Conservation (phyloP, 768 basidiomycete species). For the Asterophora lycoperdoides region DNA sequence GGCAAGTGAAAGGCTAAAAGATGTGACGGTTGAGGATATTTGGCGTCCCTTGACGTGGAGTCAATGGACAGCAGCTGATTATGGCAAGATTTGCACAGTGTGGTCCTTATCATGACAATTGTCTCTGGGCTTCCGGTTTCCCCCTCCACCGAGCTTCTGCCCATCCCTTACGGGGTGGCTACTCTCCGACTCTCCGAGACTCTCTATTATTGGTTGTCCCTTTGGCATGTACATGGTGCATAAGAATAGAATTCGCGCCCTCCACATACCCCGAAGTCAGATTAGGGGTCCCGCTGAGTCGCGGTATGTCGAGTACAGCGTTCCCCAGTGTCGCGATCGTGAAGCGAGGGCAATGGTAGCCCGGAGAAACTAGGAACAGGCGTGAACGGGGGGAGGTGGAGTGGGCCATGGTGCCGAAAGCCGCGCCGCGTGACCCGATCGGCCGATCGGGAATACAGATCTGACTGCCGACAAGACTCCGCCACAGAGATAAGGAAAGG, state of each 20-base stretch:
- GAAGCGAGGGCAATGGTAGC: neutral
- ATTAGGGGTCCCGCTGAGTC: no score
- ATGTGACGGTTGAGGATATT: no score
- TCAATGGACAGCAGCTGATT: neutral
- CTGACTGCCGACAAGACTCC: constrained; percentile 8
- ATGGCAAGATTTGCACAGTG: neutral
- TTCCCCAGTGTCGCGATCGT: no score
- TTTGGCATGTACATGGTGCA: no score
- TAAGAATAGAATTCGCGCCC: no score
- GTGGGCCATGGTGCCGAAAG: constrained; percentile 1
- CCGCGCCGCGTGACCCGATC: neutral
- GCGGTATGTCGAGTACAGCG: neutral
- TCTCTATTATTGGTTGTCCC: no score
- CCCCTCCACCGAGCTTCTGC: no score
- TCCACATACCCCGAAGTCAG: no score
- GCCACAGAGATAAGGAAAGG: constrained; percentile 13
- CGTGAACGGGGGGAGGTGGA: neutral
- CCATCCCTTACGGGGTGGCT: neutral
- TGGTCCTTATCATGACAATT: neutral
- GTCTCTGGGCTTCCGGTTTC: neutral
- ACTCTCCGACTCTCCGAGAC: no score
- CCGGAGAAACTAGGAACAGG: constrained; percentile 5
- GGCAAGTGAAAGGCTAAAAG: no score
- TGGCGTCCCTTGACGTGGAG: no score
- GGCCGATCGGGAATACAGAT: constrained; percentile 13